Evolutionary conservation across 208 protist species (phyloP), one percentile per base, ranked within the genome.

Genomic region (Crithidia sp.): DNA sequence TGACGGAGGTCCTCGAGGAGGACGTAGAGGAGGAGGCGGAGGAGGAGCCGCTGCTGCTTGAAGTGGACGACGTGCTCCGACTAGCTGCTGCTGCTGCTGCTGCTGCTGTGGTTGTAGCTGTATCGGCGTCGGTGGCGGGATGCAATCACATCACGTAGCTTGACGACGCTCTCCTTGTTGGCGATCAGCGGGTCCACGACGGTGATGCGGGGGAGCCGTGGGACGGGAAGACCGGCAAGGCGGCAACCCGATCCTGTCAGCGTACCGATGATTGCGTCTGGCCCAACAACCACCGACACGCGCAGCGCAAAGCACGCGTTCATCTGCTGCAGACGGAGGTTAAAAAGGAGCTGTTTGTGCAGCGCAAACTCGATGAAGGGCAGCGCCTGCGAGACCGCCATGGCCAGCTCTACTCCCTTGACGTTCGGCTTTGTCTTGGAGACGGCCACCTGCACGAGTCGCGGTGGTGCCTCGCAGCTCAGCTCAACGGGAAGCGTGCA

Each of bases 351-450:
- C 79, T 98, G 93, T 64, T 94, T 91, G 69, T 98, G 91, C 66
- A 98, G 63, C 9, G 93, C 81, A 67, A 92, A 96, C 81, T 97
- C 95, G 54, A 97, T 88, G 57, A 90, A 97, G 2, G 95, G 93
- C 50, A 98, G 81, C 17, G 89, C 88, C 76, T 97, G 88, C 19
- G 89, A 95, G 5, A 96, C 84, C 13, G 77, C 77, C 55, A 90
- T 89, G 3, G 93, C 95, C 53, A 96, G 85, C 41, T 87, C 88
- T 10, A 90, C 83, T 0, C 87, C 91, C 70, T 86, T 89, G 13
- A 86, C 86, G 53, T 85, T 88, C 7, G 76, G 77, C 70, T 97
- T 97, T 44, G 79, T 52, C 54, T 89, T 89, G 8, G 85, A 82
- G 9, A 92, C 89, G 43, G 84, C 84, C 14, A 86, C 89, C 64